phyloP scores from a whole-genome alignment of 2,329 filamentous ascomycete species.

The Drechslerella stenobrocha region DNA sequence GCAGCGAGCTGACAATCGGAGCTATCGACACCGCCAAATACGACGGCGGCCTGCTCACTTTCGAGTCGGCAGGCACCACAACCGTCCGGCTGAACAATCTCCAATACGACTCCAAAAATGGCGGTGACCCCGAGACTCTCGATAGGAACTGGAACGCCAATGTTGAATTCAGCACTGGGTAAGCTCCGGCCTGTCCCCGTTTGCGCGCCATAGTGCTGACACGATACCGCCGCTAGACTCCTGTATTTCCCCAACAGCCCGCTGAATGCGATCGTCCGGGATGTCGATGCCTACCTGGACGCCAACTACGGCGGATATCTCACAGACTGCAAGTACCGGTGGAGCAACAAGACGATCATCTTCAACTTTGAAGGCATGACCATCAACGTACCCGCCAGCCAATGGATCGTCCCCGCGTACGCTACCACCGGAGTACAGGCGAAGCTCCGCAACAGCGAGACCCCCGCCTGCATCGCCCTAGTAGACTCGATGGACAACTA shows the following conservation, averaged over 20 bases:
- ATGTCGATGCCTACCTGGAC: constrained; percentile 39
- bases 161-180: constrained; percentile 46
- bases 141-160: constrained; percentile 39
- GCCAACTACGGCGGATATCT: constrained; percentile 40
- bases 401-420: constrained; percentile 41
- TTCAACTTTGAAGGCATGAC: constrained; percentile 38
- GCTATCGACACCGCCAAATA: constrained; percentile 44
- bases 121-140: constrained; percentile 10
- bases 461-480: constrained; percentile 30
- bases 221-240: constrained; percentile 1
- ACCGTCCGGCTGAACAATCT: constrained; percentile 27
- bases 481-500: constrained; percentile 47
- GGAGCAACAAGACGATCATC: constrained; percentile 13
- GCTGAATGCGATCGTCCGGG: constrained; percentile 25
- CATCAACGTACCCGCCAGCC: constrained; percentile 29
- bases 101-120: constrained; percentile 22
- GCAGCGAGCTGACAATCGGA: constrained; percentile 45
- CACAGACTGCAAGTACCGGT: constrained; percentile 31
- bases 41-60: constrained; percentile 39
- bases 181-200: too few species aligned
- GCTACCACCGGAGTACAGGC: constrained; percentile 27
- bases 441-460: constrained; percentile 13
- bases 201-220: constrained; percentile 3
- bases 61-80: constrained; percentile 23
- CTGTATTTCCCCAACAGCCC: constrained; percentile 40